Percentiles rank a stretch among this genome's conserved stretches.
Evolutionary conservation across 805 yeast species (phyloP).

Genomic region (Cyberlindnera misumaiensis): DNA sequence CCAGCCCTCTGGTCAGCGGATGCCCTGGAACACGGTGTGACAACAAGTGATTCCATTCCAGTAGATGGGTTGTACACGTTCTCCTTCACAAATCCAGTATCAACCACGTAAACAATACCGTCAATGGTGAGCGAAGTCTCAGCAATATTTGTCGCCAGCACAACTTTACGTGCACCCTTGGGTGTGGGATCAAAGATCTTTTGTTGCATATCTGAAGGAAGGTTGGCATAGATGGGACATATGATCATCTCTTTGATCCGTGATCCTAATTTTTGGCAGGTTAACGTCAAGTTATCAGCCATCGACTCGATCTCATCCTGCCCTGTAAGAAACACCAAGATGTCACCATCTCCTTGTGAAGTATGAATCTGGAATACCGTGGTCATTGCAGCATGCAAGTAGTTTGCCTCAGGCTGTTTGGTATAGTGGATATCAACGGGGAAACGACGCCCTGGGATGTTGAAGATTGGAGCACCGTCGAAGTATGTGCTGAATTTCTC

Average conservation of each 20-base stretch:
- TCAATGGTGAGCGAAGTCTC: constrained; percentile 95
- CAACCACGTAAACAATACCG: constrained; percentile 92
- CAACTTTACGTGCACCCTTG: constrained; percentile 69
- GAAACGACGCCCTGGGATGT: constrained; percentile 87
- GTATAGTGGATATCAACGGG: constrained; percentile 87
- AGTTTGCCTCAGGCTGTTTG: constrained; percentile 83
- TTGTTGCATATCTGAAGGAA: constrained; percentile 79
- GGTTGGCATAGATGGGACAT: constrained; percentile 85
- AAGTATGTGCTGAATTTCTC: constrained; percentile 79
- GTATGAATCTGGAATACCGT: constrained; percentile 84
- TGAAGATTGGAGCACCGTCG: constrained; percentile 75
- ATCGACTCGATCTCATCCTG: constrained; percentile 91
- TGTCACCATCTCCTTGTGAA: constrained; percentile 71
- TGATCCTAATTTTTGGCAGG: constrained; percentile 53
- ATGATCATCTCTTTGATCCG: constrained; percentile 49
- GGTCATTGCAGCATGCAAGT: constrained; percentile 80
- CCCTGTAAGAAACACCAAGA: constrained; percentile 86
- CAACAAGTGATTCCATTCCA: constrained; percentile 82
- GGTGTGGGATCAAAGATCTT: constrained; percentile 88
- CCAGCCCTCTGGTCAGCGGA: constrained; percentile 97
- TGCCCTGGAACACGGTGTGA: constrained; percentile 87
- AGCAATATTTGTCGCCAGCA: constrained; percentile 93
- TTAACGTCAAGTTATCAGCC: constrained; percentile 66
- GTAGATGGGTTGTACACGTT: constrained; percentile 81
- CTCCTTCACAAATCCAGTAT: constrained; percentile 92